Evolutionary conservation across 1,284 basidiomycete genomes (phyloP).

Genomic region (Naganishia albida): DNA sequence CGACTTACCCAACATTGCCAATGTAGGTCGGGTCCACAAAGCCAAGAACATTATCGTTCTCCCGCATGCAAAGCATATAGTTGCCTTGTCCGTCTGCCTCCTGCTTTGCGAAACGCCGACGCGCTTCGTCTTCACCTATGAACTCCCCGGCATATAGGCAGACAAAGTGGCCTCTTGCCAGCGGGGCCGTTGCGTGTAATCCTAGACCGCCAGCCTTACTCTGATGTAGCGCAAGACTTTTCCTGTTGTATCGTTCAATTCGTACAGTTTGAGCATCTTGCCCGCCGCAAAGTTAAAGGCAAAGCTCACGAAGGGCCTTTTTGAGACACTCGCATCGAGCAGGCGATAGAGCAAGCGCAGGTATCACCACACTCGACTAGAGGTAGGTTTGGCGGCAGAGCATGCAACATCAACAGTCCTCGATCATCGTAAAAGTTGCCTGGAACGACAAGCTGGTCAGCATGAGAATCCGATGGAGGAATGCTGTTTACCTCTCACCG

Average conservation of each 20-base stretch:
- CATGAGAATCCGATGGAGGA: no score
- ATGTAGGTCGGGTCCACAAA: conserved; percentile 34
- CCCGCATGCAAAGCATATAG: conserved; percentile 32
- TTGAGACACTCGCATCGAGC: conserved; percentile 33
- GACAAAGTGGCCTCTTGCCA: conserved; percentile 33
- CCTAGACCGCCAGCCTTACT: conserved; percentile 11
- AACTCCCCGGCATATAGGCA: conserved; percentile 37
- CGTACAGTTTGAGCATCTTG: no score
- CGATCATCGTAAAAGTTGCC: conserved; percentile 29
- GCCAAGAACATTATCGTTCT: conserved; percentile 26
- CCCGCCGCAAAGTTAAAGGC: neutral
- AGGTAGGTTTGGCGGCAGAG: conserved; percentile 33
- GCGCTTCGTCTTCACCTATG: conserved; percentile 16
- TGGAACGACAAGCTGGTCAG: neutral
- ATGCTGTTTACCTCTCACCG: neutral
- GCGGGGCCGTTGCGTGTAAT: neutral
- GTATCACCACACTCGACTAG: conserved; percentile 36
- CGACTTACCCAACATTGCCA: conserved; percentile 36
- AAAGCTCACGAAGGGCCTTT: conserved; percentile 6
- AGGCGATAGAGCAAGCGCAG: conserved; percentile 29
- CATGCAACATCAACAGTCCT: conserved; percentile 17
- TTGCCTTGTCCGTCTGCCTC: conserved; percentile 22
- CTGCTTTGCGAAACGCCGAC: conserved; percentile 19
- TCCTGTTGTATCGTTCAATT: no score
- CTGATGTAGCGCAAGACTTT: neutral